phyloP scores from a whole-genome alignment of 371 early-diverging fungal genomes.

The Mortierella sp. region DNA sequence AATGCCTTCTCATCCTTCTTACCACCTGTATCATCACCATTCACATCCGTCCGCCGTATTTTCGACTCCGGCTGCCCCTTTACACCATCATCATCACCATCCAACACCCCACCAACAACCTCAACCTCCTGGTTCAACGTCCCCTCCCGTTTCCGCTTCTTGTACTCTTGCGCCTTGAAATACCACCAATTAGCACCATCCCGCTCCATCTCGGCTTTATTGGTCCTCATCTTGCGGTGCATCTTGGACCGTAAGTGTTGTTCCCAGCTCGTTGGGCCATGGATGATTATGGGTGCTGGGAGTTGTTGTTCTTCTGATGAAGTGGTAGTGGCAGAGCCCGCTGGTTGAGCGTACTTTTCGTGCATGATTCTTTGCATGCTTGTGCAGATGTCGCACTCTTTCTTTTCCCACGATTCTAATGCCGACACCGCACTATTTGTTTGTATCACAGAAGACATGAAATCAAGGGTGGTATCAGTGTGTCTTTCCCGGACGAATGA shows the following conservation, averaged over 20 bases:
- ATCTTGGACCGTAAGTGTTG: conserved; percentile 73
- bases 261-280: conserved; percentile 80
- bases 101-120: conserved; percentile 9
- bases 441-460: background rate
- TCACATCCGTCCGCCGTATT: background rate
- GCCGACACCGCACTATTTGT: conserved; percentile 58
- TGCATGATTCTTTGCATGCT: conserved; percentile 52
- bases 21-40: background rate
- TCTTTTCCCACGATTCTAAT: conserved; percentile 72
- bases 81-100: background rate
- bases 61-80: background rate
- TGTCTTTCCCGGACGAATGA: too few relatives aligned
- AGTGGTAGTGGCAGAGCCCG: background rate
- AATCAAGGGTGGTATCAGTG: background rate
- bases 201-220: conserved; percentile 54
- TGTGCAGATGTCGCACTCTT: conserved; percentile 74
- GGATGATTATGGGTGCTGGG: conserved; percentile 66
- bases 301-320: conserved; percentile 14
- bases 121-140: conserved; percentile 19
- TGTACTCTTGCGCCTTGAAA: conserved; percentile 49
- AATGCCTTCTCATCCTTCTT: background rate
- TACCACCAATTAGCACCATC: conserved; percentile 57
- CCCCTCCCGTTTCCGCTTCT: conserved; percentile 52
- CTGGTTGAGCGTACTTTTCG: conserved; percentile 21
- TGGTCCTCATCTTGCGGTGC: conserved; percentile 67